These are phyloP conservation scores for Fistulina hepatica DNA, from an alignment of 1,284 basidiomycete genomes.

Conservation along the genomic window DNA sequence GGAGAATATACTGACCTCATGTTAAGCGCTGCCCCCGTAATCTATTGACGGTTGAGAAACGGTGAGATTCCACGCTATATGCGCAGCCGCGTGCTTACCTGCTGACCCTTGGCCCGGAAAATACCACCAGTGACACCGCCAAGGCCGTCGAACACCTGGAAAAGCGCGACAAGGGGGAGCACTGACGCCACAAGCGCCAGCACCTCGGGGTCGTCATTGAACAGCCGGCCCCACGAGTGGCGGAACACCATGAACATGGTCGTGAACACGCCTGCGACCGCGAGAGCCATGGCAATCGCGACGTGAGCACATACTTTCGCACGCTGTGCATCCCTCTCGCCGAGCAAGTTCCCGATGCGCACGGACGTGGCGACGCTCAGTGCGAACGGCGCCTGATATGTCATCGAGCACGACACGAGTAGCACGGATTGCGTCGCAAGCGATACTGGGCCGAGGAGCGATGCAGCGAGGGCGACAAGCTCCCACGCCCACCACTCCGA, in stretches of 20 bases:
- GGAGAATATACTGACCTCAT: slow-evolving; percentile 34
- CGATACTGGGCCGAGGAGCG: slow-evolving; percentile 46
- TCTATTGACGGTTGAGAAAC: too few relatives aligned
- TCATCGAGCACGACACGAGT: slow-evolving; percentile 62
- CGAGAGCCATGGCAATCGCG: slow-evolving; percentile 49
- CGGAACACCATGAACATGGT: slow-evolving; percentile 64
- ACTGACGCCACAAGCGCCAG: slow-evolving; percentile 57
- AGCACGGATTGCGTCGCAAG: slow-evolving; percentile 69
- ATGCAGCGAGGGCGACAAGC: slow-evolving; percentile 49
- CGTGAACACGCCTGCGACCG: slow-evolving; percentile 50
- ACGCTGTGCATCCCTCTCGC: slow-evolving; percentile 56
- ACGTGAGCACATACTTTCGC: slow-evolving; percentile 57
- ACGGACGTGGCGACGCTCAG: slow-evolving; percentile 77
- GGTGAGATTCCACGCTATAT: neutral
- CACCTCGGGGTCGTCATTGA: slow-evolving; percentile 74
- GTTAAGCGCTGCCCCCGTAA: slow-evolving; percentile 55
- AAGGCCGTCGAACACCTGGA: slow-evolving; percentile 73
- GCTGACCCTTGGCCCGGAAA: slow-evolving; percentile 69
- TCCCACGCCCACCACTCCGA: slow-evolving; percentile 95
- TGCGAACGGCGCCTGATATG: slow-evolving; percentile 80
- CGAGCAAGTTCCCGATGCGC: slow-evolving; percentile 74
- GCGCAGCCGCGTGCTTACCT: slow-evolving; percentile 24
- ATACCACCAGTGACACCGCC: slow-evolving; percentile 64
- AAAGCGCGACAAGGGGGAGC: slow-evolving; percentile 67
- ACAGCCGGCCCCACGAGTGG: slow-evolving; percentile 68